These are phyloP conservation scores for Geotrichum phurueaensis DNA, from an alignment of 1,139 yeast species.

Conservation along the genomic window DNA sequence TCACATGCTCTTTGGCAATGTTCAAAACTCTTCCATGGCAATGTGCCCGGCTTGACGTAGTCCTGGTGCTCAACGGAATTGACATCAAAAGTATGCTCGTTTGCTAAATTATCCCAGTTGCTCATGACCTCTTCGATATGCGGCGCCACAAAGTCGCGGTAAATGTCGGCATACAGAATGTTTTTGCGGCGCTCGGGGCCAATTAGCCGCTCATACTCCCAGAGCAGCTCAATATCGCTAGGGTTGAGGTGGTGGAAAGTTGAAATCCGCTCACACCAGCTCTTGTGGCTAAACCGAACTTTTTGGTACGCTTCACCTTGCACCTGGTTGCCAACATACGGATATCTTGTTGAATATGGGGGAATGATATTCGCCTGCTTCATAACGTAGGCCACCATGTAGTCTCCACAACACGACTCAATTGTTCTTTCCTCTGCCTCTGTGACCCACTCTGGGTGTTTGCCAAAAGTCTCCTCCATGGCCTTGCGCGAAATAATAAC, in stretches of 20 bases:
- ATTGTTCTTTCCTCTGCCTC: constrained; percentile 28
- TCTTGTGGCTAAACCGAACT: constrained; percentile 13
- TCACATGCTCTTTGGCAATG: constrained; percentile 20
- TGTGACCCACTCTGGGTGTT: constrained; percentile 25
- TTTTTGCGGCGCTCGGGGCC: constrained; percentile 16
- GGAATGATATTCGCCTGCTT: constrained; percentile 18
- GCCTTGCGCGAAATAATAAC: constrained; percentile 35
- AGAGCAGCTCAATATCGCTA: constrained; percentile 25
- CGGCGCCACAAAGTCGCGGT: constrained; percentile 26
- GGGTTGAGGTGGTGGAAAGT: constrained; percentile 26
- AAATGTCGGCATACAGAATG: constrained; percentile 23
- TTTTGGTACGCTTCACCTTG: constrained; percentile 21
- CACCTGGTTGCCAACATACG: constrained; percentile 18
- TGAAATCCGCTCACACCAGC: constrained; percentile 27
- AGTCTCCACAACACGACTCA: constrained; percentile 36
- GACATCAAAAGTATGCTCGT: constrained; percentile 3
- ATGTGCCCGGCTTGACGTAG: not conserved
- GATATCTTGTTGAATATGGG: constrained; percentile 9
- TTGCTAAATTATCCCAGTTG: constrained; percentile 23
- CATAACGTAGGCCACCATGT: constrained; percentile 31
- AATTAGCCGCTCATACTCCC: constrained; percentile 27
- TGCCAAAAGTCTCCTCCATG: constrained; percentile 28
- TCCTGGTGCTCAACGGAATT: constrained; percentile 6
- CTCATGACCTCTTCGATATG: constrained; percentile 20
- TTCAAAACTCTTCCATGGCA: constrained; percentile 13